Percentiles rank a stretch among this genome's conserved stretches.
Conservation (phyloP, 208 protist species). For the Porcisia hertigi region DNA sequence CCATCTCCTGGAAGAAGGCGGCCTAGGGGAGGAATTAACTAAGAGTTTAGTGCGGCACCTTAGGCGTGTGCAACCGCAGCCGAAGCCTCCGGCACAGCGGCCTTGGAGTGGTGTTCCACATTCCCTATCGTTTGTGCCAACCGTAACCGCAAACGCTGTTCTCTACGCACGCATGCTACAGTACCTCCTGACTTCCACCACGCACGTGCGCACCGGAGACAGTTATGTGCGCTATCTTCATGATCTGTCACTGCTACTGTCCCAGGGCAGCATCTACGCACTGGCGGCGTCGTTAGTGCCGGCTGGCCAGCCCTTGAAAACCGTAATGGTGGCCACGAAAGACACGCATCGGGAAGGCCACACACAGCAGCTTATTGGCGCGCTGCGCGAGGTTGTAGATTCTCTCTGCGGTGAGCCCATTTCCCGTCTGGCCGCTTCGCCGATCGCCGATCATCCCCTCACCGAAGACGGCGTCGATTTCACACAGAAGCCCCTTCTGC, state of each 20-base stretch:
- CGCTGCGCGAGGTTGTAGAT: slow-evolving; percentile 37
- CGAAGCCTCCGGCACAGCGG: slow-evolving; percentile 8
- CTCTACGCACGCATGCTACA: slow-evolving; percentile 52
- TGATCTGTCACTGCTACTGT: slow-evolving; percentile 39
- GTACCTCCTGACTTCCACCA: slow-evolving; percentile 27
- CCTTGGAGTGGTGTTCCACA: slow-evolving; percentile 8
- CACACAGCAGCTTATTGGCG: slow-evolving; percentile 27
- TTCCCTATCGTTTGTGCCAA: slow-evolving; percentile 21
- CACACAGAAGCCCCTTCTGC: background rate
- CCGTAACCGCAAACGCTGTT: slow-evolving; percentile 35
- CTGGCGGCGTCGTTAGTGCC: slow-evolving; percentile 67
- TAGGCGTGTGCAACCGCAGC: background rate
- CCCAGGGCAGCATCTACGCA: slow-evolving; percentile 46
- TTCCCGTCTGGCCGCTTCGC: background rate
- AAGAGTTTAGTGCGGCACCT: slow-evolving; percentile 23
- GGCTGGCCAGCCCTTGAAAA: slow-evolving; percentile 25
- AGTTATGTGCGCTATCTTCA: slow-evolving; percentile 30
- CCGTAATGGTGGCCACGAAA: slow-evolving; percentile 49
- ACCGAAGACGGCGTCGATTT: background rate
- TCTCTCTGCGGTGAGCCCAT: slow-evolving; percentile 33
- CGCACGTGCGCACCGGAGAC: slow-evolving; percentile 9
- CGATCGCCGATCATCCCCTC: background rate
- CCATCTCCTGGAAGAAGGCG: slow-evolving; percentile 14
- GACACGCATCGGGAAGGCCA: slow-evolving; percentile 31
- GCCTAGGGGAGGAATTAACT: slow-evolving; percentile 15